These are phyloP conservation scores for Paramecium tetraurelia DNA, from an alignment of 73 alveolate genomes.

Conservation along the genomic window DNA sequence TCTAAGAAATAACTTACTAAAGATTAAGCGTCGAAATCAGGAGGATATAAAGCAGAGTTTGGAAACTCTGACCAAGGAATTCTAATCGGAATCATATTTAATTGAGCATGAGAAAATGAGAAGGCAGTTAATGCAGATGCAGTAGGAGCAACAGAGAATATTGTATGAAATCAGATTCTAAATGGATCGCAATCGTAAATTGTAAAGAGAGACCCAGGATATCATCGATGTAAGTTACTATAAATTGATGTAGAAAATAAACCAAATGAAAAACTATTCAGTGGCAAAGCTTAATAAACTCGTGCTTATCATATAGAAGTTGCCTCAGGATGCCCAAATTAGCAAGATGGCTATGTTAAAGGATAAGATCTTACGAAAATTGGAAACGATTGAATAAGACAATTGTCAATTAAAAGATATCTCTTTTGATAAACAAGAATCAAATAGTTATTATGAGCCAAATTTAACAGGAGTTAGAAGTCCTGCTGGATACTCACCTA, in stretches of 20 bases:
- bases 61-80: background rate
- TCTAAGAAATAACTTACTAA: background rate
- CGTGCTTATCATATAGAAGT: background rate
- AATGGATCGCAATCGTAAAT: background rate
- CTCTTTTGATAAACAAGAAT: background rate
- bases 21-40: slow-evolving; percentile 20
- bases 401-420: background rate
- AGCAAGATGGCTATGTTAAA: background rate
- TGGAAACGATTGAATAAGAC: background rate
- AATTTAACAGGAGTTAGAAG: slow-evolving; percentile 23
- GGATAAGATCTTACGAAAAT: background rate
- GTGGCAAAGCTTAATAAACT: background rate
- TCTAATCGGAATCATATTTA: background rate
- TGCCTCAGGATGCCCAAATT: background rate
- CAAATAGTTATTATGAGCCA: background rate
- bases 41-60: background rate
- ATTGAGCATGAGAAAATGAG: slow-evolving; percentile 18
- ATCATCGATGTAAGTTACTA: background rate
- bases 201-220: background rate
- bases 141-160: background rate
- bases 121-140: background rate
- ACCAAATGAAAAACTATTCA: background rate
- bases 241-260: background rate
- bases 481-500: slow-evolving; percentile 2
- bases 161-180: background rate